These are phyloP conservation scores for Penicillium angulare DNA, from an alignment of 495 filamentous ascomycete genomes.

Conservation along the genomic window DNA sequence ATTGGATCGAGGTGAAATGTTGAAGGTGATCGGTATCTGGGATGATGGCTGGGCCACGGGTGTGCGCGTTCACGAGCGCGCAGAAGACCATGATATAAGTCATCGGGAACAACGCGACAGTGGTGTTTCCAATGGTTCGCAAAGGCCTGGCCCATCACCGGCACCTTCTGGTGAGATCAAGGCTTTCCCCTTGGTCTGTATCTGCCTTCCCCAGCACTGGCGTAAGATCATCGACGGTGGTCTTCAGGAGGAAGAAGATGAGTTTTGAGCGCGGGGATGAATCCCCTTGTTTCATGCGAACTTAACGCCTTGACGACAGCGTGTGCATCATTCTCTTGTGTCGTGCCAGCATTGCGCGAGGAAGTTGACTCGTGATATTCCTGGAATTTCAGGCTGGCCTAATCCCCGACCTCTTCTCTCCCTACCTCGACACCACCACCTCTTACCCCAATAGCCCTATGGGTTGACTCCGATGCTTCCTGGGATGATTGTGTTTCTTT, in stretches of 20 bases:
- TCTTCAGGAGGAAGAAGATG: conserved; percentile 35
- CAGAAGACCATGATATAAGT: conserved; percentile 82
- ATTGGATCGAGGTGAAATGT: conserved; percentile 94
- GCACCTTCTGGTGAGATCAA: conserved; percentile 83
- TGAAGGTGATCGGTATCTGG: conserved; percentile 98
- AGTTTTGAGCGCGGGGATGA: conserved; percentile 23
- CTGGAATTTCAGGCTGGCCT: conserved; percentile 23
- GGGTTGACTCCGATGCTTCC: conserved; percentile 5
- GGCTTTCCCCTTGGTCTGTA: conserved; percentile 96
- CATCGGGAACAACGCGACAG: conserved; percentile 83
- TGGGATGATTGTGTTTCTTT: conserved; percentile 19
- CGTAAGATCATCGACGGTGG: conserved; percentile 88
- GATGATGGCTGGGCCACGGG: conserved; percentile 99
- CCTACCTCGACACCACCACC: neutral
- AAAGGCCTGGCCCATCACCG: conserved; percentile 58
- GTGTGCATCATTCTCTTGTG: conserved; percentile 29
- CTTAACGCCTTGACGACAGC: conserved; percentile 45
- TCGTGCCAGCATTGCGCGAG: conserved; percentile 21
- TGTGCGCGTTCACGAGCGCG: conserved; percentile 73
- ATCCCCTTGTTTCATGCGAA: conserved; percentile 30
- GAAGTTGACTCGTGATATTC: conserved; percentile 18
- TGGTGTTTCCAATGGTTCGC: conserved; percentile 84
- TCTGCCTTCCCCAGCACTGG: conserved; percentile 97
- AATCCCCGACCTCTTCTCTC: neutral
- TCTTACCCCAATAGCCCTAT: neutral